A percentile compares a stretch with the other conserved stretches of the same genome.
Evolutionary conservation across 2,329 filamentous ascomycete genomes (phyloP).

Genomic region (Trichoderma sp.): DNA sequence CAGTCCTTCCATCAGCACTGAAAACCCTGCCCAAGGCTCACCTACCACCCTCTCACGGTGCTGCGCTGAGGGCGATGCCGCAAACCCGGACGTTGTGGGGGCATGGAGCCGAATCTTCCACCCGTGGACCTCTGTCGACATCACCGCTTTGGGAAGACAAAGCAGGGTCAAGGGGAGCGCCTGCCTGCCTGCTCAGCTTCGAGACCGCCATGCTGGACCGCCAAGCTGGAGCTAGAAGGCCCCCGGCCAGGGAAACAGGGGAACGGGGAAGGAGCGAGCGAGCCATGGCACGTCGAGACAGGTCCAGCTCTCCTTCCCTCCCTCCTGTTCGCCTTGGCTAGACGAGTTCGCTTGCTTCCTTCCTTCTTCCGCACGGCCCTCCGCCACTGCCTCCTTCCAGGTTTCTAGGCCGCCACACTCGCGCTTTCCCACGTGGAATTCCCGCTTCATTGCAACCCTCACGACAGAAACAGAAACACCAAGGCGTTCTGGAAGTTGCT

Average conservation of each 20-base stretch:
- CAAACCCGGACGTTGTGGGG: not conserved
- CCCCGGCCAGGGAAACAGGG: not conserved
- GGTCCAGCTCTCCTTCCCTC: not conserved
- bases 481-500: not conserved
- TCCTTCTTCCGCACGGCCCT: not conserved
- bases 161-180: not conserved
- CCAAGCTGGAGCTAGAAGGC: not conserved
- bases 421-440: constrained; percentile 5
- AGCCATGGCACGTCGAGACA: not conserved
- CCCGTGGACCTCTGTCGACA: not conserved
- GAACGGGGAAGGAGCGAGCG: not conserved
- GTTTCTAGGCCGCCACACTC: not conserved
- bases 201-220: not conserved
- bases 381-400: not conserved
- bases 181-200: not conserved
- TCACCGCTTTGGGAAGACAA: not conserved
- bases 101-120: not conserved
- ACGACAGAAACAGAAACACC: not conserved
- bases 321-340: not conserved
- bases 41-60: too few relatives aligned
- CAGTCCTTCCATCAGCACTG: too few relatives aligned
- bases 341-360: not conserved
- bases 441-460: not conserved
- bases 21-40: too few relatives aligned
- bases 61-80: too few relatives aligned